These are phyloP conservation scores for Syzygium grande DNA, from an alignment of 345 rosid species.

Conservation along the genomic window DNA sequence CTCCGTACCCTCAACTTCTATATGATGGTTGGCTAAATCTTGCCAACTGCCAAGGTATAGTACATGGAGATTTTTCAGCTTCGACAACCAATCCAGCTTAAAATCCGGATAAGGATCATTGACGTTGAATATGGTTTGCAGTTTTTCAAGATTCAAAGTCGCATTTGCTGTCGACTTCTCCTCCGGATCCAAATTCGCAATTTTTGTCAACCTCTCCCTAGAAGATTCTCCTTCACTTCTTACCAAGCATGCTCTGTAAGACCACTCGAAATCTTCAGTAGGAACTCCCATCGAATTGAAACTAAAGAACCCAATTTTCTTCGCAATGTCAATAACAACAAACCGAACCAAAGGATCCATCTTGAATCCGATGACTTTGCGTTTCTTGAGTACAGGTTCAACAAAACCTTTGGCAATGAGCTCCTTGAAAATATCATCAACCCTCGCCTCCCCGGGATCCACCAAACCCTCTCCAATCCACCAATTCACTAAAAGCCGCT, in stretches of 20 bases:
- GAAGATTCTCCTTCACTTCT: slow-evolving; percentile 2
- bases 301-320: slow-evolving; percentile 8
- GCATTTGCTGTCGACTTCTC: too few species aligned
- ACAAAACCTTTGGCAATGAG: slow-evolving; percentile 9
- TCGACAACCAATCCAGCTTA: slow-evolving; percentile 20
- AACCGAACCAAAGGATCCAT: slow-evolving; percentile 36
- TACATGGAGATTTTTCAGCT: slow-evolving; percentile 2
- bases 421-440: background rate
- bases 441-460: background rate
- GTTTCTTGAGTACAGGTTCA: slow-evolving; percentile 17
- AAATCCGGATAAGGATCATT: slow-evolving; percentile 35
- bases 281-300: slow-evolving; percentile 13
- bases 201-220: background rate
- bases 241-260: slow-evolving; percentile 36
- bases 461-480: slow-evolving; percentile 38
- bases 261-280: background rate
- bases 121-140: slow-evolving; percentile 37
- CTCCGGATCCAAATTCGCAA: background rate
- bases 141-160: background rate
- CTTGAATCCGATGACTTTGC: slow-evolving; percentile 21
- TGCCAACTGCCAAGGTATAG: slow-evolving; percentile 7
- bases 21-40: slow-evolving; percentile 2
- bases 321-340: slow-evolving; percentile 21
- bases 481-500: slow-evolving; percentile 10
- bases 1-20: background rate